phyloP scores from a whole-genome alignment of 2,329 filamentous ascomycete species.

The Aspergillus eucalypticola region DNA sequence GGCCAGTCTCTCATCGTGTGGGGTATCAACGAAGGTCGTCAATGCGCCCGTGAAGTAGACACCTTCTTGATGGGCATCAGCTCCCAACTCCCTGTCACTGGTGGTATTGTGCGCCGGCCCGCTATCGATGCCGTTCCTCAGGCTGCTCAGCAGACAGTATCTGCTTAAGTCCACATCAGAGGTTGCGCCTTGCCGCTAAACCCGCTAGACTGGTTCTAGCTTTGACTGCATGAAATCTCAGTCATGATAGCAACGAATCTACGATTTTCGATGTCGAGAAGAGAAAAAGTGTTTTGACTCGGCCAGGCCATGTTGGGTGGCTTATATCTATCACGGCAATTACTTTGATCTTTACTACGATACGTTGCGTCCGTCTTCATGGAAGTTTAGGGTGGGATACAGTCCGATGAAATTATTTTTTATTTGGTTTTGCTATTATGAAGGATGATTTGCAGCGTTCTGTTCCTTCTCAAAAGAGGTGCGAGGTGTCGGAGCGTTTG shows the following conservation, averaged over 20 bases:
- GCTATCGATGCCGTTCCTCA: conserved; percentile 51
- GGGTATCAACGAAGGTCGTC: conserved; percentile 96
- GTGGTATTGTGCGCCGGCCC: conserved; percentile 84
- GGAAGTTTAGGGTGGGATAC: not conserved
- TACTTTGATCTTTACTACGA: not conserved
- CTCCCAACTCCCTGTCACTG: conserved; percentile 82
- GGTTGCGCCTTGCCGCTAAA: not conserved
- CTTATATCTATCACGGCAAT: conserved; percentile 7
- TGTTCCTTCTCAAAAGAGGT: conserved; percentile 15
- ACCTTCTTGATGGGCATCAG: conserved; percentile 74
- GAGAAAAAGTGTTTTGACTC: not conserved
- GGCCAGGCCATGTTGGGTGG: not conserved
- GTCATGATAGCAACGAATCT: conserved; percentile 21
- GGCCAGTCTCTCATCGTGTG: conserved; percentile 96
- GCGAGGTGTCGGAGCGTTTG: conserved; percentile 26
- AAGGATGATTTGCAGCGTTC: conserved; percentile 17
- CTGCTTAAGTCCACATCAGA: conserved; percentile 26
- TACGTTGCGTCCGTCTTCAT: not conserved
- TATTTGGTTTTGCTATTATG: conserved; percentile 5
- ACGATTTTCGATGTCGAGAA: conserved; percentile 15
- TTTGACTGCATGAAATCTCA: conserved; percentile 1
- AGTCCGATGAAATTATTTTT: not conserved
- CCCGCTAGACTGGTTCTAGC: conserved; percentile 15
- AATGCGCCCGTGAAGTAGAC: conserved; percentile 89
- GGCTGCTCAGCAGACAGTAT: conserved; percentile 28